phyloP scores from a whole-genome alignment of 2,329 filamentous ascomycete genomes.

The Fusarium sp. region DNA sequence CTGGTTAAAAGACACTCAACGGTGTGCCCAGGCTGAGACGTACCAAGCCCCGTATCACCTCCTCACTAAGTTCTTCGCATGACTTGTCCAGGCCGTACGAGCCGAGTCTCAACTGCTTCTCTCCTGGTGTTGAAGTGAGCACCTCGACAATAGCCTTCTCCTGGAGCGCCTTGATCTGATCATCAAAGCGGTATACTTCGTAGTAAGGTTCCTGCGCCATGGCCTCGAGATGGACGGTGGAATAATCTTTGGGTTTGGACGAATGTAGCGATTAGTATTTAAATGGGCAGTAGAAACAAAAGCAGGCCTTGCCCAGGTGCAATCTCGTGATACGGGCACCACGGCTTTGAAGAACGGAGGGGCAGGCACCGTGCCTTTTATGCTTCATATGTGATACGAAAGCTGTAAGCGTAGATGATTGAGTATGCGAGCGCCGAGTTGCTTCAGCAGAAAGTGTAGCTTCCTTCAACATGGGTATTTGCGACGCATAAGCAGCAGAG shows the following conservation, averaged over 20 bases:
- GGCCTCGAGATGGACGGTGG: constrained; percentile 1
- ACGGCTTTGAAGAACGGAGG: background rate
- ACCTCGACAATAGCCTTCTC: constrained; percentile 33
- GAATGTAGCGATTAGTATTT: background rate
- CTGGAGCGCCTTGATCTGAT: constrained; percentile 24
- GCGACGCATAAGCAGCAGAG: constrained; percentile 19
- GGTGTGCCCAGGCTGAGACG: background rate
- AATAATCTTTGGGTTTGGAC: background rate
- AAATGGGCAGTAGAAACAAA: background rate
- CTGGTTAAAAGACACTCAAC: background rate
- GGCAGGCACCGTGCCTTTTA: constrained; percentile 19
- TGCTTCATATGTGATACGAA: constrained; percentile 14
- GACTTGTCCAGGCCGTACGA: constrained; percentile 27
- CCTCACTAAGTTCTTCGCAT: constrained; percentile 28
- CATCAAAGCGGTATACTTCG: constrained; percentile 22
- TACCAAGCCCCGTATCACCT: constrained; percentile 33
- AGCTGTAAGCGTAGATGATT: constrained; percentile 12
- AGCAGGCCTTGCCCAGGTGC: background rate
- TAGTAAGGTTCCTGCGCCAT: constrained; percentile 26
- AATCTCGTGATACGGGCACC: background rate
- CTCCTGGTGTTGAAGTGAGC: constrained; percentile 23
- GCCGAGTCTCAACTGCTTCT: constrained; percentile 21
- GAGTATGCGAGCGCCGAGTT: constrained; percentile 1
- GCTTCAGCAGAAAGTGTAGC: constrained; percentile 1
- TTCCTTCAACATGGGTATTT: constrained; percentile 24